These are phyloP conservation scores for Nicotiana knightiana DNA, from an alignment of 257 asterid species.

Conservation along the genomic window DNA sequence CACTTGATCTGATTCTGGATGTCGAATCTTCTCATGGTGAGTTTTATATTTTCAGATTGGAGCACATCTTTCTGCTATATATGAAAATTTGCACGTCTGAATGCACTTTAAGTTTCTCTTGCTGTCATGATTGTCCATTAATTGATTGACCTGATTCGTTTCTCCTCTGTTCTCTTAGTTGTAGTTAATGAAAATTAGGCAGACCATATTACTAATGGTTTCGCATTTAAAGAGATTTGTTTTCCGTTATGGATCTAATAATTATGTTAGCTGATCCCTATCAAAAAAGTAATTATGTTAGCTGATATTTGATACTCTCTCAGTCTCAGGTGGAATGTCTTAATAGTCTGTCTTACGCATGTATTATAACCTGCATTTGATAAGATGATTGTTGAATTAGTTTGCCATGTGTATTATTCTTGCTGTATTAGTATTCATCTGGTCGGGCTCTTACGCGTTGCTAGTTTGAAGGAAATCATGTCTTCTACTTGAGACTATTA, in stretches of 20 bases:
- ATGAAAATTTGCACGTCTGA: background rate
- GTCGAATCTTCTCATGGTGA: slow-evolving; percentile 55
- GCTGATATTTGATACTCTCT: background rate
- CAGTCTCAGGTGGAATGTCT: background rate
- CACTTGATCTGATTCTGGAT: slow-evolving; percentile 51
- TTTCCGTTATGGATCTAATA: background rate
- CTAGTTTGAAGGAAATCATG: background rate
- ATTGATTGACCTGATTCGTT: background rate
- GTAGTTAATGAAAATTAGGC: background rate
- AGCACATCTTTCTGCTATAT: background rate
- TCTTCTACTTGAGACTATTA: background rate
- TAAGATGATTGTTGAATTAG: background rate
- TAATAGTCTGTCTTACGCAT: background rate
- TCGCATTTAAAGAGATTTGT: background rate
- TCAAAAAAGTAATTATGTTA: background rate
- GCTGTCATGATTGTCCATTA: background rate
- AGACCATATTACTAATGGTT: background rate
- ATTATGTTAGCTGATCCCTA: too few species aligned
- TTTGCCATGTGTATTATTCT: background rate
- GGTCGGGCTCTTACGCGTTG: background rate
- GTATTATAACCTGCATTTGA: background rate
- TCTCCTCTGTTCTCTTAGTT: background rate
- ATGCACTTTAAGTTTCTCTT: background rate
- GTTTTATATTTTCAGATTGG: slow-evolving; percentile 10
- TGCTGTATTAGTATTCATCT: background rate